Evolutionary conservation across 169 alveolate species (phyloP), one percentile per base, ranked within the genome.

Genomic region (Cardiosporidium cionae): DNA sequence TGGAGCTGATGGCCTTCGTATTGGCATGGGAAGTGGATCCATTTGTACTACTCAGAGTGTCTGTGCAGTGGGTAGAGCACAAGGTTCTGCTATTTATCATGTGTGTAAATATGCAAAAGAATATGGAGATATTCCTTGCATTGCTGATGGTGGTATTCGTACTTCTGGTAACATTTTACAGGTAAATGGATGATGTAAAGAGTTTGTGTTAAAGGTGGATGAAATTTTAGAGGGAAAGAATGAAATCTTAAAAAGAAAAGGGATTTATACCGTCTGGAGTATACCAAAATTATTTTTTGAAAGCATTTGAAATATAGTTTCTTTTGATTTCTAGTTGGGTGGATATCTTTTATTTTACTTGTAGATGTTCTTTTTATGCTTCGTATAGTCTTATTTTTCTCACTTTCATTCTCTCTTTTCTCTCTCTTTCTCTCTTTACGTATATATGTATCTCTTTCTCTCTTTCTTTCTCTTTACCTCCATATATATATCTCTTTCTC

Each of bases 21-120:
- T 80, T 54, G 85, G 98, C 6, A 95, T 95, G 95, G 98, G 98
- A 5, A 87, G 93, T 54, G 98, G 98, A 23, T 93, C 98, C 73
- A 94, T 95, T 37, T 95, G 98, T 84, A 93, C 98, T 34, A 94
- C 98, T 0, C 84, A 84, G 71, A 88, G 87, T 68, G 93, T 89
- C 44, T 85, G 94, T 69, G 96, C 94, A n/a, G 94, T 89, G 64
- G 96, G 95, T 23, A 76, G 96, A 29, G 92, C 94, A 36, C 95
- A 93, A 89, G 97, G 94, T 7, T 87, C 94, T 2, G 94, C 97
- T 0, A 96, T 93, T 22, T 93, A 89, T 80, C 91, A 93, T 70
- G 97, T 93, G 52, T 81, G 93, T 54, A 85, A 91, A 64, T 87
- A 86, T 82, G 95, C 96, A 6, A 77, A 74, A 9, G 86, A 89